Evolutionary conservation across 768 basidiomycete genomes (phyloP), one percentile per base, ranked within the genome.

Genomic region (Coprinopsis sp.): DNA sequence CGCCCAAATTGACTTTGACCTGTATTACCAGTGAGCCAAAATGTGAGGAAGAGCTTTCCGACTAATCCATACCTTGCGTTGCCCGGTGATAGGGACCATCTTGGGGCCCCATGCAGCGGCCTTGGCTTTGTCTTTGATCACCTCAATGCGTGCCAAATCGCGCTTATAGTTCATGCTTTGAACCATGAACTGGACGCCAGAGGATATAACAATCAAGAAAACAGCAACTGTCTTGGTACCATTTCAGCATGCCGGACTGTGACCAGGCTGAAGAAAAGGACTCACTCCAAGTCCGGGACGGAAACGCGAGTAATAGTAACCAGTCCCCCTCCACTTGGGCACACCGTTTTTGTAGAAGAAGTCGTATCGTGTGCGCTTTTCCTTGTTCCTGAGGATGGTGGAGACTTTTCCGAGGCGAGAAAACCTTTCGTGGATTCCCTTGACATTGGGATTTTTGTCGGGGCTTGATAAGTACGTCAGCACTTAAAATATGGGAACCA

Each of bases 311-410:
- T 98, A 99, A 65, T 97, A 97, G 67, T 98, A 97, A 34, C 91
- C 90, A 25, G 90, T 92, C 13, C 93, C 95, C 53, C 94, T 77
- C 95, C 95, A 99, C 61, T 78, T 88, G 0, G 95, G 95, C 3
- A 99, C 92, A 18, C 95, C 95, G 52, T 97, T 97, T 67, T 95
- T 93, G 74, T 88, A 89, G 77, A 98, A 99, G 64, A 89, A 89
- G 63, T 91, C 87, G 52, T 91, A 91, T 54, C 91, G 74, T 63
- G 88, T 77, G 29, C 92, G 79, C 38, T 81, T 76, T 55, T 88
- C 90, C 24, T 72, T 56, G 56, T 82, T 84, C 53, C 90, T 73
- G 57, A 99, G 64, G 57, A 97, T 95, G 31, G 81, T 77, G 7
- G 82, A 71, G 34, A 99, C 81, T 12, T 94, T 82, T 46, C 94